phyloP scores from a whole-genome alignment of 2,329 filamentous ascomycete genomes.

The Colletotrichum godetiae region DNA sequence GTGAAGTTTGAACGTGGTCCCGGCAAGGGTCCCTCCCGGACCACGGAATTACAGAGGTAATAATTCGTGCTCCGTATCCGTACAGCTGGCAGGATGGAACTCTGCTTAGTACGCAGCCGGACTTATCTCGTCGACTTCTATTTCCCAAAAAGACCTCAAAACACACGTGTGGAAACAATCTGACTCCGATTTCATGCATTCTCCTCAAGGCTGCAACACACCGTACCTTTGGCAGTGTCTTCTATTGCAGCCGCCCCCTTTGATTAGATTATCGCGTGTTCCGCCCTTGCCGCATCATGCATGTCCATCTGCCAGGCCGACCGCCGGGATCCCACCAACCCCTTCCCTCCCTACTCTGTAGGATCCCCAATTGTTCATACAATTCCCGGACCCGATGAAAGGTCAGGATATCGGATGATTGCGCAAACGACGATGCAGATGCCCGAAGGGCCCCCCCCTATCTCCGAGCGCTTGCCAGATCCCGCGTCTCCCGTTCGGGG shows the following conservation, averaged over 20 bases:
- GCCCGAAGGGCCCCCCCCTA: neutral
- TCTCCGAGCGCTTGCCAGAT: conserved; percentile 5
- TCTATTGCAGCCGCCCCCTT: neutral
- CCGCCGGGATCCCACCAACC: neutral
- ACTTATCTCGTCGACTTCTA: conserved; percentile 15
- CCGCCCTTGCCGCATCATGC: conserved; percentile 3
- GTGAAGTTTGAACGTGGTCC: neutral
- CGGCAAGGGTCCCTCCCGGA: neutral
- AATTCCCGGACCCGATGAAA: neutral
- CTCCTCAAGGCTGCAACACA: neutral
- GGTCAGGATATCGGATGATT: neutral
- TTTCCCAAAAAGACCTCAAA: neutral
- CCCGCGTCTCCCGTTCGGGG: neutral
- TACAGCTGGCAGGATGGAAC: neutral
- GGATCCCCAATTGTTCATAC: neutral
- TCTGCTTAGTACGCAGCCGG: neutral
- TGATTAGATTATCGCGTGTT: neutral
- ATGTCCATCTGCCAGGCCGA: neutral
- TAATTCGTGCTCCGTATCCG: no score
- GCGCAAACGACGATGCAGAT: conserved; percentile 7
- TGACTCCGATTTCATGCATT: neutral
- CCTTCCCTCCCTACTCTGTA: no score
- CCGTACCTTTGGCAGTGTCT: neutral
- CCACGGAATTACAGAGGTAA: neutral
- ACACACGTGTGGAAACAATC: neutral